Evolutionary conservation across 441 rosid genomes (phyloP).

Genomic region (Omphalea diandra): DNA sequence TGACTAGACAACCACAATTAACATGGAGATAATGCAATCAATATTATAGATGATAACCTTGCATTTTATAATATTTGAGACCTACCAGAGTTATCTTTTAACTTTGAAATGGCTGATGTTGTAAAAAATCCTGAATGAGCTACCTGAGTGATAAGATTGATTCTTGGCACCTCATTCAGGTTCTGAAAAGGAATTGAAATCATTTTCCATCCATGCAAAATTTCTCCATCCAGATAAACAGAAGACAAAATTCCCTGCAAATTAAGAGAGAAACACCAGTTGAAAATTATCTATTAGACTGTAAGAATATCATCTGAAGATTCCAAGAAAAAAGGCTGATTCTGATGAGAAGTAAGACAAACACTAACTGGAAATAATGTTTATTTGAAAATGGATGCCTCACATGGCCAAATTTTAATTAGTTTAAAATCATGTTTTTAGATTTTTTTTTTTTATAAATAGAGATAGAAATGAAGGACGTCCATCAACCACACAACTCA

Average conservation of each 20-base stretch:
- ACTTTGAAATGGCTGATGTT: constrained; percentile 27
- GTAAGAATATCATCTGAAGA: neutral
- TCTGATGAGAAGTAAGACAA: neutral
- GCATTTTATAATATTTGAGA: constrained; percentile 4
- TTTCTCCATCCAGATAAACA: constrained; percentile 56
- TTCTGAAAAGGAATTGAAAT: constrained; percentile 64
- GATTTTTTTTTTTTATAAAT: neutral
- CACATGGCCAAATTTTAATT: neutral
- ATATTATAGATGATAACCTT: neutral
- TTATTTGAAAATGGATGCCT: neutral
- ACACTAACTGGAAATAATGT: neutral
- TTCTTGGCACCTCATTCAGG: constrained; percentile 50
- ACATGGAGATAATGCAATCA: neutral
- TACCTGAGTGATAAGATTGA: constrained; percentile 36
- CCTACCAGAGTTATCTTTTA: constrained; percentile 39
- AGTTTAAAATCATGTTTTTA: neutral
- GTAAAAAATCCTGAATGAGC: constrained; percentile 29
- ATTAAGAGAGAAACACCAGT: neutral
- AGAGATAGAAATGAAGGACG: neutral
- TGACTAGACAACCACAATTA: constrained; percentile 7
- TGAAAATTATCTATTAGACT: neutral
- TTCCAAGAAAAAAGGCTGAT: neutral
- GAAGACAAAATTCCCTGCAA: constrained; percentile 80
- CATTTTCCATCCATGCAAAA: constrained; percentile 82
- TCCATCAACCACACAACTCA: neutral